A percentile compares a stretch with the other conserved stretches of the same genome.
phyloP scores from a whole-genome alignment of 2,329 filamentous ascomycete genomes.

The Drechslerella coelobrocha region DNA sequence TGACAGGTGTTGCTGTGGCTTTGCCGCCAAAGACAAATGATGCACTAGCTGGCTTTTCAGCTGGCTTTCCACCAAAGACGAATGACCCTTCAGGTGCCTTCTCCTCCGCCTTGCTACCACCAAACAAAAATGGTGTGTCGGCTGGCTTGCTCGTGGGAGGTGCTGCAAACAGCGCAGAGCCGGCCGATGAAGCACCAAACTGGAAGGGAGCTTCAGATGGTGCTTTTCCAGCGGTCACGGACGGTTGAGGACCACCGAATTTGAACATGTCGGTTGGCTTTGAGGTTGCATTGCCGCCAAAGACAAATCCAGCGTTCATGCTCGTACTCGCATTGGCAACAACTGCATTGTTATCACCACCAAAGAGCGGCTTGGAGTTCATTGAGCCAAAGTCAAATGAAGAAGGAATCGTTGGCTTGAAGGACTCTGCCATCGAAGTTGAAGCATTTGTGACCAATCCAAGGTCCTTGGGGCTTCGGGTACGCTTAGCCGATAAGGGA shows the following conservation, averaged over 20 bases:
- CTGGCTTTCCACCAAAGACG: constrained; percentile 19
- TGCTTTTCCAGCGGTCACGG: constrained; percentile 1
- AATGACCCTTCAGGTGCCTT: constrained; percentile 19
- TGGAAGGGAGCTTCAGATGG: constrained; percentile 12
- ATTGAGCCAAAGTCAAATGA: constrained; percentile 43
- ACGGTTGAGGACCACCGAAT: constrained; percentile 15
- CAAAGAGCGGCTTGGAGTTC: constrained; percentile 36
- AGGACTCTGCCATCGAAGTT: constrained; percentile 30
- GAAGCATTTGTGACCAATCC: constrained; percentile 31
- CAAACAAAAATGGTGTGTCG: constrained; percentile 16
- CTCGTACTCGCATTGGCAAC: constrained; percentile 24
- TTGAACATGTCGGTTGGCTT: constrained; percentile 11
- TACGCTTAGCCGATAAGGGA: constrained; percentile 39
- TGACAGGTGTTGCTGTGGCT: constrained; percentile 12
- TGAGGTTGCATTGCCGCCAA: constrained; percentile 14
- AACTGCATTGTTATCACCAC: constrained; percentile 15
- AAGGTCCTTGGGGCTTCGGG: constrained; percentile 34
- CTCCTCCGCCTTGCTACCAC: neutral
- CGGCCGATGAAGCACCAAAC: constrained; percentile 25
- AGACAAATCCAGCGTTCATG: constrained; percentile 12
- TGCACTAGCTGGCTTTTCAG: constrained; percentile 13
- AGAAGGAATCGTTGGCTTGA: constrained; percentile 31
- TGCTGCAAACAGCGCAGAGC: too few species aligned
- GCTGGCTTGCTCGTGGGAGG: constrained; percentile 12
- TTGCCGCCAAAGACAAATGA: constrained; percentile 34